Base-by-base conservation (phyloP, 345 rosid species). In the Rhizophora mangle region DNA sequence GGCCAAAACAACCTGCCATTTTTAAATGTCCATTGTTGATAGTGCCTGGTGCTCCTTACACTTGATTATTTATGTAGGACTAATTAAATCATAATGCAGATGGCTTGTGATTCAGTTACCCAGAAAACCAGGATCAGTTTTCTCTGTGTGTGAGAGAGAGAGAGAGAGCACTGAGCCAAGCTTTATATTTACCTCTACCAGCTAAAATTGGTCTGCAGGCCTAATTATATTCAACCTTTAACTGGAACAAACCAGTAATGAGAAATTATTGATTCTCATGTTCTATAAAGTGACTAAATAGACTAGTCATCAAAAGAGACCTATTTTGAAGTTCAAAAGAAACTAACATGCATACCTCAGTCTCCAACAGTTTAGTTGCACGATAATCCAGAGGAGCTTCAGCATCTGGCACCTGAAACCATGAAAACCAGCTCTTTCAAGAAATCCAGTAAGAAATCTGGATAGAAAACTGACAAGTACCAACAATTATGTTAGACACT, bases 401-500 rank as follows among this genome's bases (percentile, higher is more conserved):
- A 68, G 78, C 76, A 68, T 84, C 80, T 39, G 79, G 64, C 46
- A 75, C 43, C 98, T 90, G 85, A 72, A 82, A 64, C 72, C 56
- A 27, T 62, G 76, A 75, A 53, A 72, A 26, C 39, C 39, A 52
- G 36, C 49, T 43, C 16, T 43, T 13, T 43, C 67, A 75, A 61
- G 34, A 69, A 47, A 64, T 29, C 24, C 30, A 54, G 60, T 18
- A 6, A 15, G 11, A 27, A 73, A 15, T 36, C 46, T 22, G 34
- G 67, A 52, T 29, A 32, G 46, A 4, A 22, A 37, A 63, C 51
- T 21, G 29, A 24, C 27, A 67, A 63, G 30, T 15, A 52, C 27
- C 20, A 36, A 67, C n/a, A 13, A 32, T 8, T 68, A 46, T 37
- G 18, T 37, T 43, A 34, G 4, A 16, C 8, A 16, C 2, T 19